Conservation (phyloP, 2,329 filamentous ascomycete species). For the Aspergillus sp. region DNA sequence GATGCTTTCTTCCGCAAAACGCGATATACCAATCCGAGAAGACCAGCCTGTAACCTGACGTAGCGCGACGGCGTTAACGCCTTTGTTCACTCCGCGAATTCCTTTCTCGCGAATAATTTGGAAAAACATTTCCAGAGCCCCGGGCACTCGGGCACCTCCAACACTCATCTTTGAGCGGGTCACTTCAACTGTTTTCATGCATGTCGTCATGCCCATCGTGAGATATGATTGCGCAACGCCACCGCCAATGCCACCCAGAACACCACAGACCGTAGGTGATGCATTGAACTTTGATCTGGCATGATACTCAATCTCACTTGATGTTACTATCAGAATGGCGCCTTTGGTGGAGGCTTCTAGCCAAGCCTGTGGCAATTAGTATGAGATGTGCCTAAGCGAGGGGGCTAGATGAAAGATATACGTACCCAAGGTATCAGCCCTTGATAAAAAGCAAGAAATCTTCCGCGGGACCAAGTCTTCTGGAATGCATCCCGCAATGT, state of each 20-base stretch:
- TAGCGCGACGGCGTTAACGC: constrained; percentile 19
- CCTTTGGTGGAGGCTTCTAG: constrained; percentile 98
- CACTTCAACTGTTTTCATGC: constrained; percentile 99
- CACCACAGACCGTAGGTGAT: not conserved
- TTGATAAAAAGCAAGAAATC: constrained; percentile 4
- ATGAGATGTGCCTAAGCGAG: not conserved
- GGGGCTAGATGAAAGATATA: not conserved
- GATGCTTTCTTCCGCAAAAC: constrained; percentile 27
- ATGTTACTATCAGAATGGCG: constrained; percentile 94
- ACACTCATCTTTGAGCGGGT: constrained; percentile 82
- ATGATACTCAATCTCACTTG: constrained; percentile 93
- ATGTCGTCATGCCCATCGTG: constrained; percentile 99
- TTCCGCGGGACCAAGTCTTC: constrained; percentile 6
- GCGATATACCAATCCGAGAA: constrained; percentile 24
- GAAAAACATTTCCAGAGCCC: constrained; percentile 1
- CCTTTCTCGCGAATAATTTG: constrained; percentile 9
- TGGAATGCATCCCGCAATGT: not conserved
- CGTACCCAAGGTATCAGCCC: constrained; percentile 12
- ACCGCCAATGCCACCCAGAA: constrained; percentile 77
- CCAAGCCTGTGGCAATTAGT: constrained; percentile 61
- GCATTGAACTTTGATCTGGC: constrained; percentile 54
- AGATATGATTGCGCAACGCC: constrained; percentile 95
- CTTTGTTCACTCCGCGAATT: constrained; percentile 15
- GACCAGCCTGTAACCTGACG: constrained; percentile 21
- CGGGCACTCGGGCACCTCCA: not conserved